Base-by-base conservation (phyloP, 148 eudicot genomes). In the Rhododendron ovatum region DNA sequence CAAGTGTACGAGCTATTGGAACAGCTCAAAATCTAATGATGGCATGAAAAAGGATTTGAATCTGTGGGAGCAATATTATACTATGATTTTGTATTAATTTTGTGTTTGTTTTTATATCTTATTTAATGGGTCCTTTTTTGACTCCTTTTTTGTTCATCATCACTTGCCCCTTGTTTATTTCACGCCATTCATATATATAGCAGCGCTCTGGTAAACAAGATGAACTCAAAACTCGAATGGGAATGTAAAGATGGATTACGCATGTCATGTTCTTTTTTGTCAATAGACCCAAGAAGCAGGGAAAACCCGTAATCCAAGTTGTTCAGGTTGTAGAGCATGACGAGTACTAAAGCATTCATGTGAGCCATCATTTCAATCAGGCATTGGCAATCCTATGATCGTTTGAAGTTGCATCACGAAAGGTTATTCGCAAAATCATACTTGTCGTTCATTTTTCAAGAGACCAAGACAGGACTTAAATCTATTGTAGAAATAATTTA, bases 11-110 rank as follows among this genome's bases (percentile, higher is more conserved):
- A 88, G 82, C 87, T 88, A 86, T 88, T 93, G 90, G 91, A 91
- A 75, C 89, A 89, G 89, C 95, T 95, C 67, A 84, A 92, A 85
- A 87, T 95, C 57, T 94, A 87, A 82, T 12, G 51, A 24, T 82
- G 51, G 81, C 82, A 71, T 88, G 85, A 84, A 39, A 82, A 28
- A 30, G 76, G 67, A 82, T 87, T 86, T 85, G 85, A 87, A 85
- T 86, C 86, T 33, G 26, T 67, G 78, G 85, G 87, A 87, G 85
- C 81, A 43, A 78, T 82, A 39, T 59, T 67, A 81, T 83, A 78
- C 6, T 78, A 81, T 85, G 75, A 28, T 82, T 48, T 77, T 85
- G 85, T 80, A 87, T 75, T 59, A 7, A 3, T 59, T 13, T 61
- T 41, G 50, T 2, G 51, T 82, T 82, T 41, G 24, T 33, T 13